Base-by-base conservation (phyloP, 495 filamentous ascomycete genomes). In the Aspergillus olivimuriae region DNA sequence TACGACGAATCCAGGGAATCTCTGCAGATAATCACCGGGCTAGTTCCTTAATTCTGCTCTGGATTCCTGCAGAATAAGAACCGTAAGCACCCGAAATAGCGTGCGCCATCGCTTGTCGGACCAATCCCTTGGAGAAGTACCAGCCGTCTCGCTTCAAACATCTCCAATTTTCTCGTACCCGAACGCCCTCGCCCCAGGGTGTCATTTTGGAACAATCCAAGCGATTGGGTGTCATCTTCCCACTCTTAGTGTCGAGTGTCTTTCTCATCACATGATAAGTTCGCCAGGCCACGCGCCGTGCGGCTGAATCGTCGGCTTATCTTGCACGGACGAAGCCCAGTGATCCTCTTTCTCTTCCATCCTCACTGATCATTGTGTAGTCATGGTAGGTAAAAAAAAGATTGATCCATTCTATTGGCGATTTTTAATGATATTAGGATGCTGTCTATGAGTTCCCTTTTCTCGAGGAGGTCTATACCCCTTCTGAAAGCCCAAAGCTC, bases 381-480 rank as follows among this genome's bases (percentile, higher is more conserved):
- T 22, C 28, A 44, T 44, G 41, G 41, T 44, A 44, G 20, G 41
- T 44, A 26, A n/a, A n/a, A n/a, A n/a, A n/a, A n/a, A n/a, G n/a
- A n/a, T n/a, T n/a, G n/a, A n/a, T n/a, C n/a, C n/a, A n/a, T n/a
- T n/a, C n/a, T n/a, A n/a, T n/a, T n/a, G n/a, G n/a, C n/a, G n/a
- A n/a, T n/a, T n/a, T n/a, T n/a, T n/a, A n/a, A n/a, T n/a, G n/a
- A n/a, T n/a, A n/a, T n/a, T n/a, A 67, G 61, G 63, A 58, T 33
- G 39, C 50, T 28, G 24, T 11, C 34, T 44, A 61, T 28, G 63
- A 65, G 38, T 65, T 60, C 39, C 63, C 63, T 8, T 68, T 68
- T 30, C 44, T 68, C 12, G 52, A 63, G 50, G 56, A 63, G 24
- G 61, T 65, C 0, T 62, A 52, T 32, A 55, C 56, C 26, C 63